Conservation (phyloP, 1,284 basidiomycete genomes). For the Boletus nobilissimus region DNA sequence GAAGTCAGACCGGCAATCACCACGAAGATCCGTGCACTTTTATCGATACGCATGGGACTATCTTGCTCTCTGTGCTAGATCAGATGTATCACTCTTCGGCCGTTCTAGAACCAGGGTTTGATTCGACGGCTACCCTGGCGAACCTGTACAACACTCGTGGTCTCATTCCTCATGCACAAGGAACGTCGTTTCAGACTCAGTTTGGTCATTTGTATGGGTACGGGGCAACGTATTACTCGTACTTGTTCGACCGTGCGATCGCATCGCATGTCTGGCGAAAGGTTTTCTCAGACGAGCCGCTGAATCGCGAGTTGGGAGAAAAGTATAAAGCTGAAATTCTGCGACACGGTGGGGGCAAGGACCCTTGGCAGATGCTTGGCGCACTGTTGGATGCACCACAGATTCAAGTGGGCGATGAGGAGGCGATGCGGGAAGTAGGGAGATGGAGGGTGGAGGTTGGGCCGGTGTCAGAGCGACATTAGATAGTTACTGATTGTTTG, state of each 20-base stretch:
- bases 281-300: constrained; percentile 75
- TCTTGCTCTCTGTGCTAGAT: constrained; percentile 90
- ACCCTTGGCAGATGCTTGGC: constrained; percentile 96
- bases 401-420: constrained; percentile 75
- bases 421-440: constrained; percentile 91
- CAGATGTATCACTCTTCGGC: constrained; percentile 87
- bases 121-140: constrained; percentile 77
- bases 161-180: constrained; percentile 81
- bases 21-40: constrained; percentile 77
- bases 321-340: constrained; percentile 83
- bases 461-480: constrained; percentile 62
- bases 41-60: constrained; percentile 92
- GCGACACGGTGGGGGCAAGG: constrained; percentile 86
- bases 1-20: constrained; percentile 62
- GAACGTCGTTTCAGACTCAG: constrained; percentile 93
- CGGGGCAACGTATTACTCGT: constrained; percentile 97
- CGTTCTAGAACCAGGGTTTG: constrained; percentile 66
- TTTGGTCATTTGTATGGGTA: constrained; percentile 98
- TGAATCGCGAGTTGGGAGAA: constrained; percentile 77
- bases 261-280: constrained; percentile 89
- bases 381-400: constrained; percentile 72
- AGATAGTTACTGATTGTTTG: constrained; percentile 1
- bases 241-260: constrained; percentile 95
- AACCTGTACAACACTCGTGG: constrained; percentile 76
- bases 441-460: constrained; percentile 85